Base-by-base conservation (phyloP, 1,284 basidiomycete species). In the Pholiota adiposa region DNA sequence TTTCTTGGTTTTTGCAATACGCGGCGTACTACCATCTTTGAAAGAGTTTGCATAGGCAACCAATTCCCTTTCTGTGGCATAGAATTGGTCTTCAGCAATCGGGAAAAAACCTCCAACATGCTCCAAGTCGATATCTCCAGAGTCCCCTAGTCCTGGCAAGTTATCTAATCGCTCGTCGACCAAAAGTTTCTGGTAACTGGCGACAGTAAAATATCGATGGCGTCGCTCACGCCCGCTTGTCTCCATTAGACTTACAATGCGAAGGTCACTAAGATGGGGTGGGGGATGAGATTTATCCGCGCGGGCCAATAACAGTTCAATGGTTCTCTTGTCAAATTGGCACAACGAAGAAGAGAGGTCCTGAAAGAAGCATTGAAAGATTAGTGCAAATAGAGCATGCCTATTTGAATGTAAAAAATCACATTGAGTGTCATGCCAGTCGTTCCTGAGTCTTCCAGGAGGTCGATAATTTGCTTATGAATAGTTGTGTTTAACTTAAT, bases 151-250 rank as follows among this genome's bases (percentile, higher is more conserved):
- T 2, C 72, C 66, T 46, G 23, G 44, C 44, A 27, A 46, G 58
- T 83, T 79, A 65, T 88, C 82, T 38, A 92, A 75, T 7, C 80
- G 79, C 73, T 92, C 89, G 57, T 78, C 77, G 2, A 76, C 75
- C 46, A 89, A 77, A 46, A 91, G 76, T 34, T 75, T 71, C 25
- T 74, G 79, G 71, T 88, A 92, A 40, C 84, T 81, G 1, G 80
- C 78, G 54, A 87, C 70, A 0, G 90, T 92, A 74, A 86, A 93
- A 71, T 91, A 93, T 62, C 91, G 82, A 72, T 91, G 86, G 18
- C 90, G 85, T 33, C 91, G 87, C 75, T 95, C 90, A 46, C 93
- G 85, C 4, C 92, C 92, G 65, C 82, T 79, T 0, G 84, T 91
- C 71, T 94, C 93, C 77, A 87, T 84, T 25, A 92, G 70, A 50